A percentile compares a stretch with the other conserved stretches of the same genome.
phyloP scores from a whole-genome alignment of 768 basidiomycete species.

The Lentinula guzmanii region DNA sequence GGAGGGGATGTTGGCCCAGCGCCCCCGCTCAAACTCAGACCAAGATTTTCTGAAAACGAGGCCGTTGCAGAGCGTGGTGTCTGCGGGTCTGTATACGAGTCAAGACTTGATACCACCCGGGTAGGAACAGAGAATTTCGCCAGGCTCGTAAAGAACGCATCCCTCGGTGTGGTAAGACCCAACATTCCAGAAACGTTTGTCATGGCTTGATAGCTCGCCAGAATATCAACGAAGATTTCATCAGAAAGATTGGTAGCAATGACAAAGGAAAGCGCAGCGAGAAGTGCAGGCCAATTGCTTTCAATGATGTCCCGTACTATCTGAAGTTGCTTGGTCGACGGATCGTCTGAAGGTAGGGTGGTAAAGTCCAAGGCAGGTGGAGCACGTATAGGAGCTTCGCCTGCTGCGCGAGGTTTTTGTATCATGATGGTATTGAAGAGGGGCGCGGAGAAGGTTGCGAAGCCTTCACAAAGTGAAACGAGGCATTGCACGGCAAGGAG shows the following conservation, averaged over 20 bases:
- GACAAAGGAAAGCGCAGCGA: constrained; percentile 86
- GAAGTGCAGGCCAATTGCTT: constrained; percentile 86
- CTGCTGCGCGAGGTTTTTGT: constrained; percentile 56
- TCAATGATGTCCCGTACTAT: constrained; percentile 77
- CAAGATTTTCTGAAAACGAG: constrained; percentile 63
- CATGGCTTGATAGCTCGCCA: constrained; percentile 77
- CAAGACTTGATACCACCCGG: constrained; percentile 75
- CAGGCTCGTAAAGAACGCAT: constrained; percentile 87
- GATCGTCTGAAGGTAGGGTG: constrained; percentile 42
- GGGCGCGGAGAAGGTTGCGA: constrained; percentile 66
- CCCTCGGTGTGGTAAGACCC: constrained; percentile 79
- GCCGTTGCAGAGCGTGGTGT: constrained; percentile 53
- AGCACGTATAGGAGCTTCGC: constrained; percentile 61
- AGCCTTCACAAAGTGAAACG: constrained; percentile 80
- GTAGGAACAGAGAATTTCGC: constrained; percentile 93
- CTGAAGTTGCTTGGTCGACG: constrained; percentile 49
- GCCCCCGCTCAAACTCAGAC: constrained; percentile 31
- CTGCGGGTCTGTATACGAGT: constrained; percentile 40
- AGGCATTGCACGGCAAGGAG: constrained; percentile 88
- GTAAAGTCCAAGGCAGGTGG: constrained; percentile 67
- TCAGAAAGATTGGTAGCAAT: constrained; percentile 90
- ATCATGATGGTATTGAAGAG: constrained; percentile 70
- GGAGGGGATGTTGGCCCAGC: constrained; percentile 48
- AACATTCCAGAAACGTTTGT: constrained; percentile 87
- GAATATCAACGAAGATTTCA: constrained; percentile 82